Evolutionary conservation across 768 basidiomycete genomes (phyloP), one percentile per base, ranked within the genome.

Genomic region (Psilocybe azurescens): DNA sequence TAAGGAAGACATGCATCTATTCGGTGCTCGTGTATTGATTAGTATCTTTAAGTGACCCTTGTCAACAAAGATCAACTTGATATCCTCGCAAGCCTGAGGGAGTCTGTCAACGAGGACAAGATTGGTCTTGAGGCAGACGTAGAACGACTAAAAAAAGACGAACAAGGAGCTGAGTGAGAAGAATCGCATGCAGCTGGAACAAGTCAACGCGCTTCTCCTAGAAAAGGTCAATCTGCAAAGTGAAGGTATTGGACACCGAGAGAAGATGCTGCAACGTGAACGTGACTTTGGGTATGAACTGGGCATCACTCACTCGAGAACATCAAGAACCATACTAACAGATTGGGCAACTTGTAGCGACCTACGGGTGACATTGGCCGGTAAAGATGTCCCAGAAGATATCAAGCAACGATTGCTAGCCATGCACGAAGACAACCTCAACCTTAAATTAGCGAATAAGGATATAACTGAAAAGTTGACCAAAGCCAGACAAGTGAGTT

Each of bases 41-140:
- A 49, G 30, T 18, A 44, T 49, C 36, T 41, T 66, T 13, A 50
- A 97, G 95, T 98, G 70, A 91, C 86, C 49, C 83, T 99, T 48
- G 90, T 98, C 49, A 92, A 95, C 79, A 94, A 93, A 73, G 95
- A 97, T 71, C 94, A 98, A 72, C 79, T 95, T 20, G 95, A 96
- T 56, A 94, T 96, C 60, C 87, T 99, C 33, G 83, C 89, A 2
- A 88, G 88, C 5, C 78, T 97, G 29, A 89, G 96, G 46, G 93
- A 94, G 61, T 94, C 92, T 1, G 92, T 97, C 47, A 90, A 89
- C 70, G 89, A 92, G 71, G 96, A 98, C 74, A 95, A 95, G 74
- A 81, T 82, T 11, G 84, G 79, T 13, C 81, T 96, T 9, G 91
- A 92, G 70, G 78, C 77, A 1, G 91, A 96, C 58, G 74, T 91